Evolutionary conservation across 345 rosid species (phyloP), one percentile per base, ranked within the genome.

Genomic region (Schrenkiella parvula): DNA sequence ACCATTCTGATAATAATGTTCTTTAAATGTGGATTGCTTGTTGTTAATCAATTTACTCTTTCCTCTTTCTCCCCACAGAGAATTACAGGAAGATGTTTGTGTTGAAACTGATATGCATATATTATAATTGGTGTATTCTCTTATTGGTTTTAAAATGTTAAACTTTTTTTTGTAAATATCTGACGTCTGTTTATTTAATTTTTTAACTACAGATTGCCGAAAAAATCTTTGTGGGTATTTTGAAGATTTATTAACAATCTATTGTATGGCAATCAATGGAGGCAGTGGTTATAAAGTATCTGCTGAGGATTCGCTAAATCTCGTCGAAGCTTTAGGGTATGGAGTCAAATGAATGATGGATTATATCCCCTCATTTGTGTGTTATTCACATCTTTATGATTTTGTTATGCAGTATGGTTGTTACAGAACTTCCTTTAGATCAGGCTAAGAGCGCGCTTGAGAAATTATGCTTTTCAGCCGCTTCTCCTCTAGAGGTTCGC

Each of bases 241-340:
- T 74, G 90, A 90, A 29, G 90, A 86, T 64, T 89, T 95, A 61
- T 92, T 88, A 71, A 79, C 81, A 26, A 83, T 95, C 81, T 95
- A 95, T 74, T 87, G 80, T 64, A 82, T 83, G 76, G 93, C 98
- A 71, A 83, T 90, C 37, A 87, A 80, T 65, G 97, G 91, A 44
- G 89, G 86, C 80, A 92, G 88, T 77, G 83, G 86, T 71, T 85
- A 86, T 69, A 95, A 90, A 85, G 90, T 87, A 54, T 87, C 97
- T 66, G 88, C 97, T 2, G 99, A 88, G 76, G 99, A 95, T 79
- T 88, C 97, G 3, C 74, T 92, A 79, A 87, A 90, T 79, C 80
- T 95, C 31, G 98, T 95, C 10, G 99, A 95, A 83, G 99, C 99
- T 53, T 85, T 95, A 63, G 87, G 97, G 97, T 95, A 80, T 21